Base-by-base conservation (phyloP, 805 yeast genomes). In the Sungouiozyma ichnusensis region DNA sequence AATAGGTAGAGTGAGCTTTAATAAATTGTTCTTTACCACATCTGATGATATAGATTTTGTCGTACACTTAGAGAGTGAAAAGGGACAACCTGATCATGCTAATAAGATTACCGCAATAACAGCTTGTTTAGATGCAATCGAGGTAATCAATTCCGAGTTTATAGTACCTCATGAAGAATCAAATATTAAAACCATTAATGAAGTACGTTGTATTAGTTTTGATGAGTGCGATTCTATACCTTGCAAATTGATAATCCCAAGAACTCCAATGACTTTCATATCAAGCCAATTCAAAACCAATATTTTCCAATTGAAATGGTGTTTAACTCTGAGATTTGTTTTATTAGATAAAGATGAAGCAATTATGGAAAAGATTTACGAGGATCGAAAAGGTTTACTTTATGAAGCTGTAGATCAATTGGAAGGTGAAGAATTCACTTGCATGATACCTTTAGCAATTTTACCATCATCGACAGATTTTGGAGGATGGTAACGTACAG, bases 401-500 rank as follows among this genome's bases (percentile, higher is more conserved):
- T 49, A 44, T 13, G 55, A 57, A 32, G 67, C 69, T 0, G 60
- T 50, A 32, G 65, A 65, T 24, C 48, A 48, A 17, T 20, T 69
- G 11, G 63, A 57, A 17, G 73, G 73, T 6, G 56, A 52, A 17
- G 69, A 63, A 20, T 68, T 75, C 44, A 54, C 59, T 8, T 69
- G 73, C 40, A 59, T 68, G 34, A 52, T 74, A 4, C 78, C 79
- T 1, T 33, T 74, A 1, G 54, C 60, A 18, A 63, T 74, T 1
- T 48, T 72, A 15, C 76, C 78, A 1, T 57, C 73, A 3, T 62
- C 68, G 32, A 62, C 65, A 35, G 71, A 67, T 46, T 67, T 71
- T 46, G 75, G 75, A 33, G 79, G 78, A 6, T 63, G 73, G 58
- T 60, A 62, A 36, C 29, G 8, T n/a, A n/a, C n/a, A n/a, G n/a